Conservation (phyloP, 108 stramenopile genomes). For the Aurantiochytrium sp. region DNA sequence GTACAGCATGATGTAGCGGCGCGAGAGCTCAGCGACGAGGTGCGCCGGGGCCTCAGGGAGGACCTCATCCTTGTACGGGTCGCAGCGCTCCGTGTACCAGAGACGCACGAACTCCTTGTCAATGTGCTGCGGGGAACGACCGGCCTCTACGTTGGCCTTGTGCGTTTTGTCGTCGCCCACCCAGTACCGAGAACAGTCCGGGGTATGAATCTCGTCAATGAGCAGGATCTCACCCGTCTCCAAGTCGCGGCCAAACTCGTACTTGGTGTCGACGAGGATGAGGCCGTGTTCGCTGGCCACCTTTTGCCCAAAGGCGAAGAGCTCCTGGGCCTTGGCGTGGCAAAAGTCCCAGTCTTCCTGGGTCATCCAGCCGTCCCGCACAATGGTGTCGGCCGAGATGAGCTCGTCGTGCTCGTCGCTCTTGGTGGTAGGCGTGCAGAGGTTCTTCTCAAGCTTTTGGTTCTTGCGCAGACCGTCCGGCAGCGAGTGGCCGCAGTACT, state of each 20-base stretch:
- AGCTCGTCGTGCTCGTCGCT: constrained; percentile 93
- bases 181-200: constrained; percentile 97
- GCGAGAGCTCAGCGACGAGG: constrained; percentile 83
- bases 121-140: constrained; percentile 93
- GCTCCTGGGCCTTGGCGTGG: constrained; percentile 37
- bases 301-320: constrained; percentile 71
- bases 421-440: constrained; percentile 96
- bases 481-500: constrained; percentile 87
- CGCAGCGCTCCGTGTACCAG: constrained; percentile 92
- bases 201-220: constrained; percentile 97
- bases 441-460: constrained; percentile 67
- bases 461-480: constrained; percentile 94
- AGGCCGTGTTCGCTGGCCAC: constrained; percentile 76
- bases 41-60: constrained; percentile 90
- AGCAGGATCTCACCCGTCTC: constrained; percentile 70
- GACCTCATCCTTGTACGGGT: constrained; percentile 86
- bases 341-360: constrained; percentile 56
- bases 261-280: constrained; percentile 98
- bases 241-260: constrained; percentile 86
- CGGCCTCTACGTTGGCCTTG: constrained; percentile 68
- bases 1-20: constrained; percentile 88
- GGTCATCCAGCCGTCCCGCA: constrained; percentile 72
- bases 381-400: constrained; percentile 69
- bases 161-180: constrained; percentile 70
- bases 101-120: constrained; percentile 97